These are phyloP conservation scores for Trametes hirsuta DNA, from an alignment of 1,284 basidiomycete genomes.

Conservation along the genomic window DNA sequence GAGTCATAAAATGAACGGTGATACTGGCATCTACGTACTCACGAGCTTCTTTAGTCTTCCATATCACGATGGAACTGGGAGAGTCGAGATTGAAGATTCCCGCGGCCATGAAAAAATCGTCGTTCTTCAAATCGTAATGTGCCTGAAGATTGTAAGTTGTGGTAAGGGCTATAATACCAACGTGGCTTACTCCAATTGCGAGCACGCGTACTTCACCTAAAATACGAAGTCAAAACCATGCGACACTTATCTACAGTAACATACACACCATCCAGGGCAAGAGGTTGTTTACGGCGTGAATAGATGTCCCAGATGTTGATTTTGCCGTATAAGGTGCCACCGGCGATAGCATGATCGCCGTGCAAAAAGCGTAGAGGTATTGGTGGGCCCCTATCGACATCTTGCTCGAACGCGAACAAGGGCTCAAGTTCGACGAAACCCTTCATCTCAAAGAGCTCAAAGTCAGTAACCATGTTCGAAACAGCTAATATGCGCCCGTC, in stretches of 20 bases:
- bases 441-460: not conserved
- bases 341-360: not conserved
- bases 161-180: no score
- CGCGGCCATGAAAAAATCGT: not conserved
- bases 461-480: slow-evolving; percentile 4
- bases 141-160: no score
- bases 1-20: no score
- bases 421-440: not conserved
- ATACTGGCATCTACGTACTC: no score
- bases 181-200: not conserved
- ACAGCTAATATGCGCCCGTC: not conserved
- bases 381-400: not conserved
- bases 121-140: not conserved
- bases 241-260: no score
- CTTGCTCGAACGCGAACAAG: not conserved
- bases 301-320: not conserved
- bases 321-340: not conserved
- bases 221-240: not conserved
- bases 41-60: not conserved
- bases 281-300: not conserved
- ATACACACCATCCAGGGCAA: no score
- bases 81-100: not conserved
- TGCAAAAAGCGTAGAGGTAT: slow-evolving; percentile 1
- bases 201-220: not conserved
- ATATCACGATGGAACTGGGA: not conserved